phyloP scores from a whole-genome alignment of 495 filamentous ascomycete genomes.

The Penicillium roqueforti region DNA sequence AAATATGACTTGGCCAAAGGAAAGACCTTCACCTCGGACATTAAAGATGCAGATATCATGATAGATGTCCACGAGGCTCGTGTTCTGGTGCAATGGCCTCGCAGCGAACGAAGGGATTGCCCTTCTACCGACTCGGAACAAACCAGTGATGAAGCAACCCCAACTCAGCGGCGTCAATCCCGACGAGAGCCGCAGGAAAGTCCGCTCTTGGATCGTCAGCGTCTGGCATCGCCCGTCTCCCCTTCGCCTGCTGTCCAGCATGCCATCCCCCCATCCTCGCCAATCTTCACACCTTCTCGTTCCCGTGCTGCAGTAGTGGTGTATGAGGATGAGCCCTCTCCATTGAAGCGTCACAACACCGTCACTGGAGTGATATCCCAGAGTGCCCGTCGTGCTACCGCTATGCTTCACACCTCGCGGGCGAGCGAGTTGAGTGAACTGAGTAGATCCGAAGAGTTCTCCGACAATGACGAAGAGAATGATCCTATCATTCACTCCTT shows the following conservation, averaged over 20 bases:
- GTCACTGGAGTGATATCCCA: constrained; percentile 22
- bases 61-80: constrained; percentile 91
- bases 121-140: constrained; percentile 62
- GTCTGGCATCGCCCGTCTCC: constrained; percentile 66
- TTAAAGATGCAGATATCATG: constrained; percentile 87
- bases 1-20: constrained; percentile 83
- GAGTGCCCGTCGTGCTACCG: constrained; percentile 26
- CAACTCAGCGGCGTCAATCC: constrained; percentile 29
- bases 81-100: constrained; percentile 84
- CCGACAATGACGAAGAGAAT: constrained; percentile 86
- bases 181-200: constrained; percentile 49
- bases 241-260: constrained; percentile 59
- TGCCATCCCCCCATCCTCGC: constrained; percentile 42
- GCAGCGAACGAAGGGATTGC: constrained; percentile 54
- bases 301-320: constrained; percentile 52
- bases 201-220: constrained; percentile 59
- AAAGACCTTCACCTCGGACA: constrained; percentile 86
- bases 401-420: constrained; percentile 38
- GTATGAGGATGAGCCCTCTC: constrained; percentile 55
- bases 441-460: constrained; percentile 55
- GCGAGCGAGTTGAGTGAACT: constrained; percentile 61
- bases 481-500: constrained; percentile 89
- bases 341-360: constrained; percentile 34
- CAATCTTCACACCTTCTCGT: constrained; percentile 38
- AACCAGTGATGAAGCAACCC: constrained; percentile 60